Base-by-base conservation (phyloP, 2,329 filamentous ascomycete genomes). In the Trichophyton benhamiae region DNA sequence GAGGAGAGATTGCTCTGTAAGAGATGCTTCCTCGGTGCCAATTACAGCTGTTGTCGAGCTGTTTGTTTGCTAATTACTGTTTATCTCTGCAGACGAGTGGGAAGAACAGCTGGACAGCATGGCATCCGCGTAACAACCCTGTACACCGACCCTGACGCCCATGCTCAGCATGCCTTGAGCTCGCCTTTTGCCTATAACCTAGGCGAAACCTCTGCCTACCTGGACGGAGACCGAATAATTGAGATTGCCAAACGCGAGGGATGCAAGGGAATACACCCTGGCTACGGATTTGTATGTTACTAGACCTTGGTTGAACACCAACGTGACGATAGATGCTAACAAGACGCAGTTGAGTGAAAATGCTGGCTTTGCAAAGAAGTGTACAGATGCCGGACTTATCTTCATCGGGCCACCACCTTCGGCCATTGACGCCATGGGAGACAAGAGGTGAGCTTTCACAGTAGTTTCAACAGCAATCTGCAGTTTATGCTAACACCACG, bases 191-290 rank as follows among this genome's bases (percentile, higher is more conserved):
- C 91, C 27, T 83, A 95, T 57, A 91, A 90, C 65, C 82, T 99
- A 9, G 91, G 91, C 22, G 65, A 67, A 20, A 84, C 90, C 15
- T 87, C 87, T 57, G 91, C 88, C 60, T 99, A 99, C 72, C 85
- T 99, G 48, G 92, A 99, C 72, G 91, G 91, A 61, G 89, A 95
- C 69, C 85, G 88, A 65, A 97, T 99, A 71, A 92, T 99, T 65
- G 82, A 84, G 30, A 84, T 96, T 62, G 94, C 92, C 13, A 91
- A 91, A 76, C 80, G 87, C 68, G 84, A 92, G 69, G 88, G 88
- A 49, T 96, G 95, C 69, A 84, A 92, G 72, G 92, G 90, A 3
- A 87, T 99, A 67, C 94, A 99, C 74, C 94, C 94, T 0, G 94
- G 94, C 25, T 99, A 99, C 77, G 94, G 94, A 49, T 99, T 87